Percentiles rank a stretch among this genome's conserved stretches.
Conservation (phyloP, 2,329 filamentous ascomycete species). For the Penicillium sp. region DNA sequence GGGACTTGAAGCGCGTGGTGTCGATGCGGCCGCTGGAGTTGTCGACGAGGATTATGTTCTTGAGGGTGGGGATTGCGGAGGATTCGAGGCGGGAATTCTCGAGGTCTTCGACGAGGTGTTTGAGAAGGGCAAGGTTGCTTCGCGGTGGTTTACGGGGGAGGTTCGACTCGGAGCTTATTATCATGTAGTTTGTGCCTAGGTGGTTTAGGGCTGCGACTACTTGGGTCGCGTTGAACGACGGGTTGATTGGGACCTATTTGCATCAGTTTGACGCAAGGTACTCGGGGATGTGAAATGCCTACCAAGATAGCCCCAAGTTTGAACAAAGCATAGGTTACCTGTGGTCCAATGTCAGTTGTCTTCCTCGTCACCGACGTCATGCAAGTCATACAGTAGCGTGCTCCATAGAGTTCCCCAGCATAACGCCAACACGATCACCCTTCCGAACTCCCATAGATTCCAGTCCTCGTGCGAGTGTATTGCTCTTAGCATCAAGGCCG, state of each 20-base stretch:
- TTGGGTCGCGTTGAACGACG: constrained; percentile 81
- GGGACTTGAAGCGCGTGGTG: constrained; percentile 45
- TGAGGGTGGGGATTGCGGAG: constrained; percentile 69
- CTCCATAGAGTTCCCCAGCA: constrained; percentile 82
- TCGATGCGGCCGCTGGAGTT: constrained; percentile 68
- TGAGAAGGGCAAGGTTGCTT: constrained; percentile 63
- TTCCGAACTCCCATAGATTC: constrained; percentile 73
- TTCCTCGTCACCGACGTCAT: not conserved
- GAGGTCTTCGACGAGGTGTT: constrained; percentile 58
- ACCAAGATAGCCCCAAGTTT: constrained; percentile 92
- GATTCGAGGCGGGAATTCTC: constrained; percentile 54
- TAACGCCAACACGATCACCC: constrained; percentile 84
- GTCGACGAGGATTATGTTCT: constrained; percentile 75
- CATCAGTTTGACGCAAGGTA: not conserved
- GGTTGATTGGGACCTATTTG: constrained; percentile 79
- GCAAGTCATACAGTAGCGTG: constrained; percentile 69
- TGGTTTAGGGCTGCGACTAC: constrained; percentile 78
- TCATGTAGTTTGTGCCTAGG: constrained; percentile 72
- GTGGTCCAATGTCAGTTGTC: constrained; percentile 14
- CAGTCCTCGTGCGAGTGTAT: constrained; percentile 74
- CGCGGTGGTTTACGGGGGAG: constrained; percentile 68
- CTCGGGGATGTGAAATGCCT: constrained; percentile 24
- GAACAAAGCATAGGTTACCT: constrained; percentile 81
- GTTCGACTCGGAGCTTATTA: constrained; percentile 88
- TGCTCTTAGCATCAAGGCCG: constrained; percentile 75